Conservation (phyloP, 345 rosid species). For the Erodium maritimum region DNA sequence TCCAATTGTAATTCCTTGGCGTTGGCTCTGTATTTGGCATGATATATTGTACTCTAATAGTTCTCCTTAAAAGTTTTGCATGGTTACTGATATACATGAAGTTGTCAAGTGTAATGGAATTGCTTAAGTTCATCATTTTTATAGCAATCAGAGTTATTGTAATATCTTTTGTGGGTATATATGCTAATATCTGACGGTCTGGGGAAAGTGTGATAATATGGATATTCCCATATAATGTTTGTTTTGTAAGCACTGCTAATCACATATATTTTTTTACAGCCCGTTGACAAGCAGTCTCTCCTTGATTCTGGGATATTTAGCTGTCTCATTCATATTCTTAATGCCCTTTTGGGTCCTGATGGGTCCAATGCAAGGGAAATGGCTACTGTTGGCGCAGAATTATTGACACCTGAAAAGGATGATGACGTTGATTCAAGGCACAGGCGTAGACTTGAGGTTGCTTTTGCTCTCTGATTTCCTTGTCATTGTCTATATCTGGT, state of each 20-base stretch:
- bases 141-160: not conserved
- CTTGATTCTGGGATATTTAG: conserved; percentile 98
- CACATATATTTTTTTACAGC: conserved; percentile 40
- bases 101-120: not conserved
- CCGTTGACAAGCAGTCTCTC: conserved; percentile 88
- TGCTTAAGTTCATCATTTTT: not conserved
- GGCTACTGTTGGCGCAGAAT: conserved; percentile 23
- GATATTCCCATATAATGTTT: not conserved
- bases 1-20: not conserved
- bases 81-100: not conserved
- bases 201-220: too few relatives aligned
- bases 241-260: conserved; percentile 5
- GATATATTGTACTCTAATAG: not conserved
- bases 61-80: not conserved
- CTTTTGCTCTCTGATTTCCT: conserved; percentile 8
- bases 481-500: not conserved
- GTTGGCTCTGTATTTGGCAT: not conserved
- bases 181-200: too few relatives aligned
- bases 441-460: conserved; percentile 77
- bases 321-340: conserved; percentile 81
- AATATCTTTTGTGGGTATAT: not conserved
- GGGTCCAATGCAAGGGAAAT: conserved; percentile 27
- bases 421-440: conserved; percentile 24
- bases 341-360: conserved; percentile 55
- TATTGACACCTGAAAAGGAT: conserved; percentile 28